Percentiles rank a stretch among this genome's conserved stretches.
These are phyloP conservation scores for Parafenestella ontariensis DNA, from an alignment of 2,329 filamentous ascomycete species.

Conservation along the genomic window DNA sequence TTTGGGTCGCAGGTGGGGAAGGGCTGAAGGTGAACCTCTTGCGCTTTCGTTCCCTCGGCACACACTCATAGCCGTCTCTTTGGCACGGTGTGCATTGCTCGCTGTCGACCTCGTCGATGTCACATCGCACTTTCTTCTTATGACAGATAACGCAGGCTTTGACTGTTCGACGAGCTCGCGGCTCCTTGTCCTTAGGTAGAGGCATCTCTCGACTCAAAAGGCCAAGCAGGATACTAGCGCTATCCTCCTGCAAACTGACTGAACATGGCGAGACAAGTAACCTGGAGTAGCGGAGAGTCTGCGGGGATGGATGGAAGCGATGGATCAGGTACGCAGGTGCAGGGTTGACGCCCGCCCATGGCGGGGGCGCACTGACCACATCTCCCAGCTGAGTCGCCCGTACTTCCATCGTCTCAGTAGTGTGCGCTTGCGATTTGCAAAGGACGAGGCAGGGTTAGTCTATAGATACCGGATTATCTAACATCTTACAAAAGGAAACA, in stretches of 20 bases:
- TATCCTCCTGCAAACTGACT: neutral
- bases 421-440: too few species aligned
- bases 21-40: slow-evolving; percentile 44
- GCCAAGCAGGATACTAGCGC: neutral
- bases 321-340: neutral
- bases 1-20: slow-evolving; percentile 29
- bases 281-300: neutral
- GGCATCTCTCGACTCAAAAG: slow-evolving; percentile 12
- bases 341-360: neutral
- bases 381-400: too few species aligned
- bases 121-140: slow-evolving; percentile 51
- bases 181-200: slow-evolving; percentile 24
- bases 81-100: slow-evolving; percentile 50
- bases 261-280: neutral
- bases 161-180: slow-evolving; percentile 35
- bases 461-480: too few species aligned
- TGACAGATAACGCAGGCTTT: slow-evolving; percentile 53
- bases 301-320: neutral
- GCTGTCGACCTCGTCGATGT: slow-evolving; percentile 39
- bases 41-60: slow-evolving; percentile 41
- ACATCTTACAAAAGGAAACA: too few species aligned
- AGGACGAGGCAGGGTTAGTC: too few species aligned
- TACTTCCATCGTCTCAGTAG: too few species aligned
- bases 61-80: slow-evolving; percentile 42
- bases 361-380: neutral